These are phyloP conservation scores for Ceraceosorus bombacis DNA, from an alignment of 1,284 basidiomycete genomes.

Conservation along the genomic window DNA sequence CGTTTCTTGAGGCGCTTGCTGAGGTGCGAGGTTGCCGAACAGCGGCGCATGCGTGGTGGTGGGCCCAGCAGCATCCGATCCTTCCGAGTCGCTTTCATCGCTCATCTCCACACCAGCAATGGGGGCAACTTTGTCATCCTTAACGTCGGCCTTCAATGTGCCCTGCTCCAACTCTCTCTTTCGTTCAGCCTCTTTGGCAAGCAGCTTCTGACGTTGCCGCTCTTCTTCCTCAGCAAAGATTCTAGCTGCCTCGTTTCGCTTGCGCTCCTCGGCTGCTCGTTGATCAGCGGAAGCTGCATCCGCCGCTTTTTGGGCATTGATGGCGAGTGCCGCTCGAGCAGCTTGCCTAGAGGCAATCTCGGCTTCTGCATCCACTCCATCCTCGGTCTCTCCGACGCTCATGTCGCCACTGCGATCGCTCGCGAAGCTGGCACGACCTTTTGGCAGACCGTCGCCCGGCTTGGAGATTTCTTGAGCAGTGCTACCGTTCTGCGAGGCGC, in stretches of 20 bases:
- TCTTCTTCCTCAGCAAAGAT: conserved; percentile 40
- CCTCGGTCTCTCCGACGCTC: conserved; percentile 21
- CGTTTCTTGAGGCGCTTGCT: neutral
- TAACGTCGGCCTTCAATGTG: conserved; percentile 15
- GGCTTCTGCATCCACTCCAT: conserved; percentile 23
- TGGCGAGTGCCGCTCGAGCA: conserved; percentile 42
- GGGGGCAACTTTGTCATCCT: conserved; percentile 29
- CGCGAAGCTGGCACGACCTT: conserved; percentile 18
- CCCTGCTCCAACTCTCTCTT: conserved; percentile 28
- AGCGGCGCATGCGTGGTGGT: conserved; percentile 38
- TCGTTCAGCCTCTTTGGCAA: conserved; percentile 30
- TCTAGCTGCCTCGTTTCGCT: conserved; percentile 26
- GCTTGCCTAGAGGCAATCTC: conserved; percentile 22
- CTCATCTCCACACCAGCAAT: conserved; percentile 43
- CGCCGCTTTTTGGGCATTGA: conserved; percentile 37
- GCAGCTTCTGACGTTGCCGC: conserved; percentile 29
- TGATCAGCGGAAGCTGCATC: conserved; percentile 16
- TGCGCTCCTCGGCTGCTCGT: conserved; percentile 26
- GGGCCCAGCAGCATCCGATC: conserved; percentile 9
- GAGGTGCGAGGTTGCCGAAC: conserved; percentile 19
- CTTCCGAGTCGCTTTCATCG: conserved; percentile 44
- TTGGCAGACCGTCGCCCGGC: neutral
- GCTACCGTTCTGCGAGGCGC: conserved; percentile 15
- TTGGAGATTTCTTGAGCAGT: neutral
- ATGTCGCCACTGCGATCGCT: conserved; percentile 27